Conservation (phyloP, 2,329 filamentous ascomycete genomes). For the Epicoccum nigrum region DNA sequence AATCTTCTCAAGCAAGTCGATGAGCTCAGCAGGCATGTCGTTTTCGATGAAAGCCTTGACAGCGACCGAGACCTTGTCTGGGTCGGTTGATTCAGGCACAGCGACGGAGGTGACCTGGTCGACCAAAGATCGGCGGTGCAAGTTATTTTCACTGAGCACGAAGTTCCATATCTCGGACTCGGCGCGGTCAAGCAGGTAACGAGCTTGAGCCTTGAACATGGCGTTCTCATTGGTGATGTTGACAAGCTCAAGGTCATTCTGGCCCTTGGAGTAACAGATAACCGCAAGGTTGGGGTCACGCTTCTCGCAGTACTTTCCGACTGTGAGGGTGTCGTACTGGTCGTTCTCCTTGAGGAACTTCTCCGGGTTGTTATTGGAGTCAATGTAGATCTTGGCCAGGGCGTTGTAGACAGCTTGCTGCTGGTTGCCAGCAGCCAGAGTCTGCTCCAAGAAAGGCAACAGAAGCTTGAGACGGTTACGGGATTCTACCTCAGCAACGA, state of each 20-base stretch:
- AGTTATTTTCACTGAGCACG: conserved; percentile 93
- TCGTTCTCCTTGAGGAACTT: conserved; percentile 98
- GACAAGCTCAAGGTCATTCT: conserved; percentile 96
- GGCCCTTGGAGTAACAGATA: conserved; percentile 94
- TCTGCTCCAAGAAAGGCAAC: conserved; percentile 93
- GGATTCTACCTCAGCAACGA: conserved; percentile 92
- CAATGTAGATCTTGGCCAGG: conserved; percentile 98
- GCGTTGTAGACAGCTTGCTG: conserved; percentile 98
- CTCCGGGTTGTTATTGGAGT: conserved; percentile 97
- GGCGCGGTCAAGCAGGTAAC: conserved; percentile 89
- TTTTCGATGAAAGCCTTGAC: conserved; percentile 91
- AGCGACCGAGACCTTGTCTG: conserved; percentile 91
- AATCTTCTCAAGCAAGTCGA: conserved; percentile 98
- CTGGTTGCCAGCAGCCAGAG: conserved; percentile 86
- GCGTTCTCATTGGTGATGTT: conserved; percentile 98
- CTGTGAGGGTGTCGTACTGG: conserved; percentile 87
- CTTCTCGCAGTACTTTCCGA: conserved; percentile 99
- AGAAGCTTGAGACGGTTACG: conserved; percentile 95
- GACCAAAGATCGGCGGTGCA: conserved; percentile 89
- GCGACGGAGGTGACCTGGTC: conserved; percentile 97
- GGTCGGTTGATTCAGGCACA: conserved; percentile 76
- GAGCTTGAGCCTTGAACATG: conserved; percentile 99
- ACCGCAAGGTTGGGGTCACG: conserved; percentile 94
- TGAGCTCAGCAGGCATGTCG: conserved; percentile 90
- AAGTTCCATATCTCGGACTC: conserved; percentile 93